Base-by-base conservation (phyloP, 116 monocot genomes). In the Papilionanthe hybrid region DNA sequence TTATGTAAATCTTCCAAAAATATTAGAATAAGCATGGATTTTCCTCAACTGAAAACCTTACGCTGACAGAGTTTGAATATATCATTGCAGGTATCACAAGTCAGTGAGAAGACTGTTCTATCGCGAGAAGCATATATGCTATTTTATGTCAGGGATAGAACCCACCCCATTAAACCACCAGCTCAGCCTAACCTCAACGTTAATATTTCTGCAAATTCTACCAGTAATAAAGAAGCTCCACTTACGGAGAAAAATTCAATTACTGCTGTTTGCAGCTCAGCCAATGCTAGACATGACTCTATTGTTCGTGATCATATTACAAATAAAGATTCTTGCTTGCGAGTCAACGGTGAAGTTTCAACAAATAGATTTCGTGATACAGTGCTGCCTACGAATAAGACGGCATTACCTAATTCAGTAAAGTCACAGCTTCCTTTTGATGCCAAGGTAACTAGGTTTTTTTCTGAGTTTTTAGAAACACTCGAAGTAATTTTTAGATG, bases 101-200 rank as follows among this genome's bases (percentile, higher is more conserved):
- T 99, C 28, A 92, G 93, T 72, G 99, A 99, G 87, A 92, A 91
- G 81, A 88, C 83, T 80, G 99, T 99, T 77, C 88, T 99, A 76
- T 66, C 83, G n/a, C 92, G 95, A 79, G 93, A 95, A 84, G 99
- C 99, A 9, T 99, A 99, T 83, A 99, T 99, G 92, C 74, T 99
- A 68, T 99, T 99, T 84, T 99, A 99, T 82, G 90, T 93, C 63
- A 93, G 95, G 23, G 87, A 99, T 79, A 84, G 79, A 86, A 85
- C 76, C 78, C 81, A 78, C 49, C 13, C 50, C 9, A 76, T 84
- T 12, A 95, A 85, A 81, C 84, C 60, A 74, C 60, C 81, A 75
- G 44, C 75, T 77, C 78, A 81, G 71, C 48, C 13, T 80, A 50
- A 72, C 25, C 37, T 28, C 55, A 93, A 85, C 78, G 86, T 87